Evolutionary conservation across 1,139 yeast species (phyloP).

Genomic region (Lodderomyces elongisporus): DNA sequence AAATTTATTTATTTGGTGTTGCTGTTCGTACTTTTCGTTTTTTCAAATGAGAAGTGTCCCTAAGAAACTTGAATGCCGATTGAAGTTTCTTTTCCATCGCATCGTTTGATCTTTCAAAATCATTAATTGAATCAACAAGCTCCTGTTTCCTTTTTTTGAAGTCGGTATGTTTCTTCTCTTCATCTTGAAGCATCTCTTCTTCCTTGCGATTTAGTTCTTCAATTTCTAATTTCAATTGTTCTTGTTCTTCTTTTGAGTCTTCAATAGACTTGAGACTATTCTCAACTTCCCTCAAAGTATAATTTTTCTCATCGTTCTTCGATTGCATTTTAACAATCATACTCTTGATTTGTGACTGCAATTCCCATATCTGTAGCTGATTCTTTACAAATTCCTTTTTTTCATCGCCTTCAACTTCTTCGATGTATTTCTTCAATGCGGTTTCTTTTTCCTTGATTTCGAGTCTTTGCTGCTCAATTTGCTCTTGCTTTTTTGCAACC

Average conservation of each 20-base stretch:
- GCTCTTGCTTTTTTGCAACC: conserved; percentile 31
- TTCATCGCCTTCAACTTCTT: conserved; percentile 9
- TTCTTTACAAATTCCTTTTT: conserved; percentile 17
- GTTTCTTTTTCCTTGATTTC: conserved; percentile 19
- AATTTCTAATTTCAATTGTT: conserved; percentile 24
- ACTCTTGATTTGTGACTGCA: conserved; percentile 35
- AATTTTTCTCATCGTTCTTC: conserved; percentile 52
- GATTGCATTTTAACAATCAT: conserved; percentile 31
- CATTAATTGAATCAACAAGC: conserved; percentile 20
- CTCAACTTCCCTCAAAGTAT: conserved; percentile 61
- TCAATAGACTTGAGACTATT: conserved; percentile 53
- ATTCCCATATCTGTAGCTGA: conserved; percentile 36
- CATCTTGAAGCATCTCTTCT: conserved; percentile 22
- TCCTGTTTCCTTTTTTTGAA: conserved; percentile 19
- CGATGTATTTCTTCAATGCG: conserved; percentile 14
- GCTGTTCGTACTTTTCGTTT: conserved; percentile 40
- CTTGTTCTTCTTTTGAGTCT: conserved; percentile 45
- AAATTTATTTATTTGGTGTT: conserved; percentile 25
- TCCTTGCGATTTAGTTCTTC: conserved; percentile 25
- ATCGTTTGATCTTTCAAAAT: conserved; percentile 14
- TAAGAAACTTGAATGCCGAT: conserved; percentile 33
- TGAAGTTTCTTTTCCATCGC: conserved; percentile 27
- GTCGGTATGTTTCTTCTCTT: conserved; percentile 18
- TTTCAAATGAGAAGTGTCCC: conserved; percentile 40
- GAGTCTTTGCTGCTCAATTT: conserved; percentile 21